Conservation (phyloP, 192 early-diverging fungal genomes). For the Rhizophlyctis rosea region DNA sequence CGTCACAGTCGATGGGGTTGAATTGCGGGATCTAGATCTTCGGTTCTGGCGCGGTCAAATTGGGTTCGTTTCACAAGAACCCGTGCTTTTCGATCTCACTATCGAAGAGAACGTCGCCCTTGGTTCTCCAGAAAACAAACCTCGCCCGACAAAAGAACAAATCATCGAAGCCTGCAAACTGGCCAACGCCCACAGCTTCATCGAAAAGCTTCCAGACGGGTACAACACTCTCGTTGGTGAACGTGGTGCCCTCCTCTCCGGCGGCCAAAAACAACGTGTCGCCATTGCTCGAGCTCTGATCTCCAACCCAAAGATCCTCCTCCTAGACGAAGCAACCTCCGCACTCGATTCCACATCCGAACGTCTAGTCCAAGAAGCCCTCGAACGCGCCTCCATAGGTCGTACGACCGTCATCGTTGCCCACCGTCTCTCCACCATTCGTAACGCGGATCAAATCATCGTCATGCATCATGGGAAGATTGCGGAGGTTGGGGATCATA, state of each 20-base stretch:
- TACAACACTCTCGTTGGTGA: constrained; percentile 48
- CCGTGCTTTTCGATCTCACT: constrained; percentile 40
- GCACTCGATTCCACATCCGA: constrained; percentile 73
- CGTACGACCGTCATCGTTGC: constrained; percentile 87
- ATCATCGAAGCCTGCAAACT: constrained; percentile 52
- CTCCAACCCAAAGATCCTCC: constrained; percentile 74
- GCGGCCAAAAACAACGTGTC: constrained; percentile 79
- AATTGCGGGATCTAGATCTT: constrained; percentile 68
- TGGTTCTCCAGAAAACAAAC: constrained; percentile 67
- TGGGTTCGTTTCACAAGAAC: constrained; percentile 64
- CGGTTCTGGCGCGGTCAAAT: constrained; percentile 58
- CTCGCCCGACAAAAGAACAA: constrained; percentile 47
- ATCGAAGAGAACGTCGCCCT: constrained; percentile 43
- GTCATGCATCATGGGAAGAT: constrained; percentile 65
- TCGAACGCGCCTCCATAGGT: constrained; percentile 35
- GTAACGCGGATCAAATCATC: constrained; percentile 78
- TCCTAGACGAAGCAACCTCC: constrained; percentile 82
- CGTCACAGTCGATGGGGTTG: constrained; percentile 70
- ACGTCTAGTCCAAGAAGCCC: constrained; percentile 42
- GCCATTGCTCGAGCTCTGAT: constrained; percentile 72
- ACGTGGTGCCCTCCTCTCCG: constrained; percentile 63
- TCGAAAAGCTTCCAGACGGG: constrained; percentile 50
- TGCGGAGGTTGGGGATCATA: constrained; percentile 66
- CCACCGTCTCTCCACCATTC: constrained; percentile 84
- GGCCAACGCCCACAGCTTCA: constrained; percentile 79